phyloP scores from a whole-genome alignment of 1,284 basidiomycete genomes.

The Vanrija pseudolonga region DNA sequence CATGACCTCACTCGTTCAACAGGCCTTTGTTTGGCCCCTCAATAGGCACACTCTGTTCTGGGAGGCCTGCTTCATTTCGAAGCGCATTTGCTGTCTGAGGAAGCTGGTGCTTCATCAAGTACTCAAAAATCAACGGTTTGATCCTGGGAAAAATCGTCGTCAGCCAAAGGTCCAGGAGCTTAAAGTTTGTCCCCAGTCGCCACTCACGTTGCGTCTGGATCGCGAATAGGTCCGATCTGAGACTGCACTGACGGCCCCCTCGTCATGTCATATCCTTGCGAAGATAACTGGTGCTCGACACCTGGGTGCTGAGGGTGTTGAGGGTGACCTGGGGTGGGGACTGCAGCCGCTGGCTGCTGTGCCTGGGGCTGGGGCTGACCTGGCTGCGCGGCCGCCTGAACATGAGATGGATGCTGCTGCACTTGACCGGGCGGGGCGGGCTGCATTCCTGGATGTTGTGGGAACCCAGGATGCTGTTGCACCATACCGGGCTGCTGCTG shows the following conservation, averaged over 20 bases:
- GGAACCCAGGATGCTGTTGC: constrained; percentile 10
- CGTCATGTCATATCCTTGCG: constrained; percentile 33
- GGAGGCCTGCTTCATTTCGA: constrained; percentile 40
- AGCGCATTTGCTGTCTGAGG: constrained; percentile 38
- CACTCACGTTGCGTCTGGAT: constrained; percentile 41
- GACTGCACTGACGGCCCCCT: constrained; percentile 28
- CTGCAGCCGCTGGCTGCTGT: constrained; percentile 22
- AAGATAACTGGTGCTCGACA: constrained; percentile 18
- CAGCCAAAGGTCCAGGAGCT: constrained; percentile 3
- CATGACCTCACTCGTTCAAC: constrained; percentile 46
- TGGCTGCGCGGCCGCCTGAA: constrained; percentile 8
- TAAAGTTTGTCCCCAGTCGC: not conserved
- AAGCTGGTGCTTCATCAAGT: constrained; percentile 41
- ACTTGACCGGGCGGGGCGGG: constrained; percentile 17
- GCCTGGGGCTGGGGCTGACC: constrained; percentile 13
- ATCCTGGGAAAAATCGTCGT: constrained; percentile 26
- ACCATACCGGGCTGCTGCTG: constrained; percentile 7
- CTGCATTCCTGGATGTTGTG: constrained; percentile 17
- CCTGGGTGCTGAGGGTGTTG: constrained; percentile 12
- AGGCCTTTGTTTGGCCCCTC: constrained; percentile 46
- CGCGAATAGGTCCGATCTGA: constrained; percentile 20
- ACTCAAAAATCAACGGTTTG: constrained; percentile 46
- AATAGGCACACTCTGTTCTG: constrained; percentile 42
- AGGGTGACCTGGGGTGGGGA: constrained; percentile 12
- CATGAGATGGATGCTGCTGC: constrained; percentile 24